A percentile compares a stretch with the other conserved stretches of the same genome.
Conservation (phyloP, 441 rosid genomes). For the Syzygium syzygioides region DNA sequence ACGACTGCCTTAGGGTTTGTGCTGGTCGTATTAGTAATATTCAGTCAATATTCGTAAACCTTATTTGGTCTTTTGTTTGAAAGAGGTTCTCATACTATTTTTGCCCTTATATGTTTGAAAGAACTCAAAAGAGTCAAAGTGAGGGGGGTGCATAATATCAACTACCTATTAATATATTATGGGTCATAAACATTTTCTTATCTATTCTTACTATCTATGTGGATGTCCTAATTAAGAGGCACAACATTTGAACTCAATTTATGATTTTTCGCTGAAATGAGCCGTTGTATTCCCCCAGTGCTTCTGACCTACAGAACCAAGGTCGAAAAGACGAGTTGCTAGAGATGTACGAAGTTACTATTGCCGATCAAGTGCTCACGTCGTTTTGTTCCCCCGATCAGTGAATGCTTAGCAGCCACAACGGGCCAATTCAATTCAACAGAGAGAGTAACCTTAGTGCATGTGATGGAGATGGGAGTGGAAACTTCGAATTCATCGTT, state of each 20-base stretch:
- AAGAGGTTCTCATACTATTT: not conserved
- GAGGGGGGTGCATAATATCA: too few relatives aligned
- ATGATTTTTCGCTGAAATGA: too few relatives aligned
- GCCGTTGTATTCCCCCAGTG: not conserved
- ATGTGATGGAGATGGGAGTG: not conserved
- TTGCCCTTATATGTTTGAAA: not conserved
- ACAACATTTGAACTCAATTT: too few relatives aligned
- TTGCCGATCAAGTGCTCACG: not conserved
- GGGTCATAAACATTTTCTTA: too few relatives aligned
- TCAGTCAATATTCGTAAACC: not conserved
- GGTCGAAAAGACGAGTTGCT: not conserved
- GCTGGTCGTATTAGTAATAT: not conserved
- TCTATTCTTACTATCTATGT: not conserved
- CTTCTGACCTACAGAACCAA: not conserved
- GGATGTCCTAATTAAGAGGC: too few relatives aligned
- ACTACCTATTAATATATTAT: too few relatives aligned
- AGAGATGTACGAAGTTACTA: not conserved
- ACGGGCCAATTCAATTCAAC: too few relatives aligned
- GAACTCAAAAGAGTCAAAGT: too few relatives aligned
- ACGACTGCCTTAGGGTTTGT: not conserved
- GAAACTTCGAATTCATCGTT: too few relatives aligned
- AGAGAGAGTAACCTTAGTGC: not conserved
- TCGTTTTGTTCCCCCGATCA: not conserved
- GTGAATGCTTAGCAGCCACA: not conserved
- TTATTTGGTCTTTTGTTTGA: too few relatives aligned